Conservation (phyloP, 768 basidiomycete genomes). For the button mushroom (Agaricus bisporus) region DNA sequence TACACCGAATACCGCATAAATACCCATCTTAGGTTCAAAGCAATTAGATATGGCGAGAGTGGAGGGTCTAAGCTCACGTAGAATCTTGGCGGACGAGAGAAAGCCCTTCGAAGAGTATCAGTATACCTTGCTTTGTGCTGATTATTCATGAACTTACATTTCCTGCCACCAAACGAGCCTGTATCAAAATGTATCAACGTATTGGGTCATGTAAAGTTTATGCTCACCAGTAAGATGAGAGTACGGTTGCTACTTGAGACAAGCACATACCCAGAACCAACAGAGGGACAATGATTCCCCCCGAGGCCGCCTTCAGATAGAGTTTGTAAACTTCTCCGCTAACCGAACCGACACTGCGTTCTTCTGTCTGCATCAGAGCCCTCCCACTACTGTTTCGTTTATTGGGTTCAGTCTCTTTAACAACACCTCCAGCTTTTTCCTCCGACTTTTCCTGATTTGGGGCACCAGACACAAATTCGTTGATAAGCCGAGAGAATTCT, state of each 20-base stretch:
- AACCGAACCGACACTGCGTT: constrained; percentile 74
- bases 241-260: constrained; percentile 62
- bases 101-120: constrained; percentile 34
- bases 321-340: constrained; percentile 44
- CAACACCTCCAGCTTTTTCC: constrained; percentile 24
- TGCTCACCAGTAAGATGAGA: constrained; percentile 72
- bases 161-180: constrained; percentile 89
- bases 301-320: constrained; percentile 69
- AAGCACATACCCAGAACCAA: constrained; percentile 55
- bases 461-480: constrained; percentile 72
- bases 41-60: neutral
- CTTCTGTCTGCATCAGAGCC: constrained; percentile 77
- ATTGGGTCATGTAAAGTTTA: neutral
- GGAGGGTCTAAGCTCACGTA: constrained; percentile 45
- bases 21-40: constrained; percentile 53
- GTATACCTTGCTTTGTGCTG: neutral
- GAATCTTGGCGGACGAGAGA: constrained; percentile 54
- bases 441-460: constrained; percentile 40
- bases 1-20: constrained; percentile 72
- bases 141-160: constrained; percentile 25
- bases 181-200: neutral
- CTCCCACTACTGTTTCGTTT: constrained; percentile 35
- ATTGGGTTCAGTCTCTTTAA: constrained; percentile 26
- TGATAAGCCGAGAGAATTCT: constrained; percentile 68
- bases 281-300: constrained; percentile 56